phyloP scores from a whole-genome alignment of 2,329 filamentous ascomycete species.

The Talaromyces islandicus region DNA sequence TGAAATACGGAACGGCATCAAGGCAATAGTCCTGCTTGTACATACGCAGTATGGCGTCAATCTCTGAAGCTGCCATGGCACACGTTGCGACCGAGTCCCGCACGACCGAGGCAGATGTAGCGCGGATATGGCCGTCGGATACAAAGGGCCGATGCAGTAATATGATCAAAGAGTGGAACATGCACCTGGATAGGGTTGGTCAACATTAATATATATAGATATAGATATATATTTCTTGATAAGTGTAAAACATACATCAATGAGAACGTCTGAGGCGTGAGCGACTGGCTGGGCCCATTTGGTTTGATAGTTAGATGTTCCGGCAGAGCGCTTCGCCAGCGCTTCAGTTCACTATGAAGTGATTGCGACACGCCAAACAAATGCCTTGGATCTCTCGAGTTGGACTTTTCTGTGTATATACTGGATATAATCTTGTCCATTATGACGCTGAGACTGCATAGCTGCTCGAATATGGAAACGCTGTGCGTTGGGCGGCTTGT shows the following conservation, averaged over 20 bases:
- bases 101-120: slow-evolving; percentile 13
- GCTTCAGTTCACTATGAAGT: neutral
- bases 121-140: slow-evolving; percentile 3
- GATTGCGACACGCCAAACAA: neutral
- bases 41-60: slow-evolving; percentile 28
- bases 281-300: neutral
- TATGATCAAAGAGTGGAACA: slow-evolving; percentile 13
- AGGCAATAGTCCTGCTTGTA: slow-evolving; percentile 38
- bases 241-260: slow-evolving; percentile 1
- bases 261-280: slow-evolving; percentile 5
- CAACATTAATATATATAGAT: neutral
- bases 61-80: slow-evolving; percentile 28
- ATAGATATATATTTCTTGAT: no score
- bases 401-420: slow-evolving; percentile 6
- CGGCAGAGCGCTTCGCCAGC: slow-evolving; percentile 3
- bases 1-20: slow-evolving; percentile 37
- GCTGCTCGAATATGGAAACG: slow-evolving; percentile 7
- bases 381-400: neutral
- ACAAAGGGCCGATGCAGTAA: slow-evolving; percentile 15
- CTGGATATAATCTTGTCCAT: slow-evolving; percentile 7
- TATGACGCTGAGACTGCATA: slow-evolving; percentile 4
- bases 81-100: slow-evolving; percentile 25
- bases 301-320: neutral
- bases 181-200: neutral
- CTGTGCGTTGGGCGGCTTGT: slow-evolving; percentile 3